Conservation (phyloP, 345 rosid species). For the Abelmoschus esculentus region DNA sequence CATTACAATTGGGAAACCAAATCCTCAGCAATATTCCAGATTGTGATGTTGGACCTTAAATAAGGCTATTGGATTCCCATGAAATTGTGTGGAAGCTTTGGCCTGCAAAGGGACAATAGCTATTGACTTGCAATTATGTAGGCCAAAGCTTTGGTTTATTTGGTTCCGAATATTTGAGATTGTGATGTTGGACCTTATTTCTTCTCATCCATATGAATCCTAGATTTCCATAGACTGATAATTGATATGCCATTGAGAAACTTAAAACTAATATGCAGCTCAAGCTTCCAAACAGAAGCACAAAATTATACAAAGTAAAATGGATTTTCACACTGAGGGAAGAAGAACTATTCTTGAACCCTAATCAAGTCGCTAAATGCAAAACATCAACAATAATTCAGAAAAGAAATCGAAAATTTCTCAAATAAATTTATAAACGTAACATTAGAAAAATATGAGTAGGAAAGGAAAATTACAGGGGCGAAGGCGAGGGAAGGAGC, state of each 20-base stretch:
- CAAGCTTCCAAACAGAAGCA: background rate
- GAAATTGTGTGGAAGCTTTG: background rate
- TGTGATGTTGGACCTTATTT: too few relatives aligned
- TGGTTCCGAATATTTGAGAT: too few relatives aligned
- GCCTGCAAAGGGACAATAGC: background rate
- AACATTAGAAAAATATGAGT: constrained; percentile 11
- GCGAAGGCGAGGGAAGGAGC: constrained; percentile 75
- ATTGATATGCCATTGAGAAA: background rate
- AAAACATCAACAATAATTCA: background rate
- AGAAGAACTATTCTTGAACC: too few relatives aligned
- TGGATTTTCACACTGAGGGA: too few relatives aligned
- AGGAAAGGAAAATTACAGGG: constrained; percentile 32
- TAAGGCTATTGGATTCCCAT: background rate
- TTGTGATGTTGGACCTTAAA: background rate
- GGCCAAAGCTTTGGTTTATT: background rate
- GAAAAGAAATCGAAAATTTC: background rate
- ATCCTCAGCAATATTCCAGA: background rate
- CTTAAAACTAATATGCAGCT: background rate
- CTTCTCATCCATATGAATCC: too few relatives aligned
- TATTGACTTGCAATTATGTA: background rate
- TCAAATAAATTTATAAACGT: background rate
- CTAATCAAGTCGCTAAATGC: background rate
- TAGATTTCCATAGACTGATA: background rate
- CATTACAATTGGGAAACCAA: background rate
- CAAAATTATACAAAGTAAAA: background rate